Evolutionary conservation across 805 yeast genomes (phyloP), one percentile per base, ranked within the genome.

Genomic region (Barnettozyma populi): DNA sequence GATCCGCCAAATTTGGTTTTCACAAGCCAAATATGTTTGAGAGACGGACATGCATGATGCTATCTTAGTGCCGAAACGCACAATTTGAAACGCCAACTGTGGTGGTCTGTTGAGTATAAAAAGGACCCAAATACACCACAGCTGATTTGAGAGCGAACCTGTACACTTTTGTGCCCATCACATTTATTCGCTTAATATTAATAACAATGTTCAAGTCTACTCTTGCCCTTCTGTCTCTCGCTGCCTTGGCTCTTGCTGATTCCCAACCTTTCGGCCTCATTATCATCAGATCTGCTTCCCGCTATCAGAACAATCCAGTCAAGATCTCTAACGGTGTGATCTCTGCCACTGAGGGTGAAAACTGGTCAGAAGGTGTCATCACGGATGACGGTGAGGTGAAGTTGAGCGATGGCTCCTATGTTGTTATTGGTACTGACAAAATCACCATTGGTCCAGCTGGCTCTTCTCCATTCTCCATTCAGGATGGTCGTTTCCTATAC

Each of bases 391-490:
- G 71, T 53, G 49, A 47, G 40, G 57, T 68, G 44, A 58, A 62
- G 49, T 51, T 63, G 19, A 36, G 50, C 35, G 67, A 64, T 44
- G 65, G 59, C 41, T 51, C 57, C 11, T 67, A 47, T 52, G 68
- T 62, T 27, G 62, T 59, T 43, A 63, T 61, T 24, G 47, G 43
- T 41, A 62, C 54, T 40, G 58, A 53, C 46, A 45, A 57, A 19
- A 59, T 61, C 38, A 63, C 57, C 39, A 41, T 66, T 24, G 58
- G 57, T 29, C 9, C 59, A 13, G 59, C 59, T 18, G 66, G 73
- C 41, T 60, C 73, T 29, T 50, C 65, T 18, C 71, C 74, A 4
- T 76, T 71, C 57, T 55, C 73, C 27, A 64, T 76, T 53, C 27
- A 55, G 6, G 57, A 64, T 39, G 74, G 71, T 35, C 53, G 64